Conservation (phyloP, 2,329 filamentous ascomycete species). For the Endoconidiophora polonica region DNA sequence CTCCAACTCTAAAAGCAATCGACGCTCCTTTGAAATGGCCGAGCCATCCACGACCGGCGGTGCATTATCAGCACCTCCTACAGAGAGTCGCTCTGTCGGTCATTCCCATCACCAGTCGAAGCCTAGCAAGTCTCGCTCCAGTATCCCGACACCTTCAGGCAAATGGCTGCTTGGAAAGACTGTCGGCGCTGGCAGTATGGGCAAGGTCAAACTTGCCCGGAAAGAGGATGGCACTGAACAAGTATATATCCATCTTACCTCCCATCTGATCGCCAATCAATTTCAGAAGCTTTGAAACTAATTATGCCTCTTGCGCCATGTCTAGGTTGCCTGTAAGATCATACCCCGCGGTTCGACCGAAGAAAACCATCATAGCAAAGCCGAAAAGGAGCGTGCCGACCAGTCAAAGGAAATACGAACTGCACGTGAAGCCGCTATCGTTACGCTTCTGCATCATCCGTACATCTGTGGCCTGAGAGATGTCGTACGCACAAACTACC, state of each 20-base stretch:
- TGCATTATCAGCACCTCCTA: neutral
- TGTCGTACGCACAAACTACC: conserved; percentile 87
- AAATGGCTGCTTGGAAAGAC: conserved; percentile 95
- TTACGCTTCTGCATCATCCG: conserved; percentile 82
- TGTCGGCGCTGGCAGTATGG: conserved; percentile 95
- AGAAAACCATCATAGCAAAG: conserved; percentile 55
- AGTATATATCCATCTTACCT: conserved; percentile 31
- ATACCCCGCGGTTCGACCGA: conserved; percentile 81
- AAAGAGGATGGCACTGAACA: conserved; percentile 83
- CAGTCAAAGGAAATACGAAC: conserved; percentile 94
- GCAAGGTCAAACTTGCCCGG: conserved; percentile 90
- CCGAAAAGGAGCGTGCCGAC: conserved; percentile 75
- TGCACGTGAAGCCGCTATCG: conserved; percentile 87
- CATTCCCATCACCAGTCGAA: conserved; percentile 18
- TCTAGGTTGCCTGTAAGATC: conserved; percentile 87
- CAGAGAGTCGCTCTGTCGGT: conserved; percentile 7
- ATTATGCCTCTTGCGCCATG: neutral
- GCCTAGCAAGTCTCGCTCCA: conserved; percentile 49
- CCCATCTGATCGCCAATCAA: neutral
- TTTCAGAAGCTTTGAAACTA: neutral
- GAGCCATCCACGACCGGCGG: conserved; percentile 6
- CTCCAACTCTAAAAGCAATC: conserved; percentile 6
- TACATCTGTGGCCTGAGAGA: conserved; percentile 94
- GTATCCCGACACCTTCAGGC: conserved; percentile 76
- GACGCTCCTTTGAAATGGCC: conserved; percentile 9